Percentiles rank a stretch among this genome's conserved stretches.
Conservation (phyloP, 352 stramenopile genomes). For the Phytophthora parvispora region DNA sequence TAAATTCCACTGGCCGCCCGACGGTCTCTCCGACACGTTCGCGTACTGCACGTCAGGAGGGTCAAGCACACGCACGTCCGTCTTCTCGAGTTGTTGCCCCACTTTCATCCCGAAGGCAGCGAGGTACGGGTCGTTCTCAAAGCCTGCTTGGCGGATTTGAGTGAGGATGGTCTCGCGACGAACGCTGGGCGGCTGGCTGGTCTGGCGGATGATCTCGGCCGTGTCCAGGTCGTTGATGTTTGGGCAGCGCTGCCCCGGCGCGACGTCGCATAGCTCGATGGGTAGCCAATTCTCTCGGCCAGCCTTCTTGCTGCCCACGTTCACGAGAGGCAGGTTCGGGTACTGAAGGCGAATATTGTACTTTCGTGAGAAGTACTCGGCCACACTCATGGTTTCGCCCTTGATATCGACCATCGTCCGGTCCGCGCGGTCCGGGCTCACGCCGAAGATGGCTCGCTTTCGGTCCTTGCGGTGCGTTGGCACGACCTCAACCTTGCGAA, state of each 20-base stretch:
- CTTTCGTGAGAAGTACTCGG: constrained; percentile 58
- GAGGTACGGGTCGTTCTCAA: constrained; percentile 78
- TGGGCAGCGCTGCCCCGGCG: constrained; percentile 68
- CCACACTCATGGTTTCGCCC: constrained; percentile 55
- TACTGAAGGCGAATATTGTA: constrained; percentile 66
- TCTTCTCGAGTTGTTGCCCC: constrained; percentile 51
- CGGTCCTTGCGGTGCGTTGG: constrained; percentile 67
- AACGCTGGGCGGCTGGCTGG: constrained; percentile 45
- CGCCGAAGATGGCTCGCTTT: constrained; percentile 54
- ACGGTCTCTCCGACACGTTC: constrained; percentile 68
- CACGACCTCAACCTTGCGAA: constrained; percentile 60
- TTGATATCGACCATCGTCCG: constrained; percentile 64
- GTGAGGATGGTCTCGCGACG: constrained; percentile 60
- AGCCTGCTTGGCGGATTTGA: constrained; percentile 65
- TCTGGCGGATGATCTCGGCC: constrained; percentile 82
- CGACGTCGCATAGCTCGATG: constrained; percentile 83
- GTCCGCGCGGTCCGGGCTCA: constrained; percentile 53
- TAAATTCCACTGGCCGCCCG: constrained; percentile 78
- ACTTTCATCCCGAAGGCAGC: constrained; percentile 67
- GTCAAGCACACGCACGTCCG: constrained; percentile 56
- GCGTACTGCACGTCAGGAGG: constrained; percentile 70
- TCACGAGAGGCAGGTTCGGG: constrained; percentile 74
- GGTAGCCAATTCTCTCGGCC: constrained; percentile 69
- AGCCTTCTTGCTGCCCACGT: constrained; percentile 65
- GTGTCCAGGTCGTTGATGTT: constrained; percentile 86